Percentiles rank a stretch among this genome's conserved stretches.
Evolutionary conservation across 306 rosid species (phyloP).

Genomic region (Quercus bicolor): DNA sequence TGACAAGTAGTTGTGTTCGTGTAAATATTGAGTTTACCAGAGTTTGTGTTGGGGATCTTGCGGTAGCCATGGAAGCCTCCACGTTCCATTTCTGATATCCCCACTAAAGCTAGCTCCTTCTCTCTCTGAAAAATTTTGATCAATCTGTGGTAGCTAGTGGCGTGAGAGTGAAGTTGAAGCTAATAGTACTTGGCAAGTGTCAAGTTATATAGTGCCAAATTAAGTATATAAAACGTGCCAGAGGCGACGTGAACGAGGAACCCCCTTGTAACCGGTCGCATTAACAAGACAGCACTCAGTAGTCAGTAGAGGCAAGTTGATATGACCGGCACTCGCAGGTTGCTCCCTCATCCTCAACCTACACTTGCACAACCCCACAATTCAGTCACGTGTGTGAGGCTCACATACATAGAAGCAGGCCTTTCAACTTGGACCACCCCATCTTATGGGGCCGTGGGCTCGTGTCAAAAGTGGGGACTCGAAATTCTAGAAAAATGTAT

Average conservation of each 20-base stretch:
- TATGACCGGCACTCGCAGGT: conserved; percentile 36
- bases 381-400: not conserved
- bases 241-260: conserved; percentile 47
- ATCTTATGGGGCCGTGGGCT: not conserved
- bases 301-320: not conserved
- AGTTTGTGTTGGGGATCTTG: conserved; percentile 45
- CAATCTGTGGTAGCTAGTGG: not conserved
- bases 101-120: too few species aligned
- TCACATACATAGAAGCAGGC: not conserved
- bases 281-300: not conserved
- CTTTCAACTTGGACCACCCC: not conserved
- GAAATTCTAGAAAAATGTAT: too few species aligned
- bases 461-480: too few species aligned
- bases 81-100: conserved; percentile 36
- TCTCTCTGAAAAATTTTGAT: not conserved
- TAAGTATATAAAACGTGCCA: conserved; percentile 20
- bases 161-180: not conserved
- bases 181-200: conserved; percentile 45
- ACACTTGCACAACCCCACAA: not conserved
- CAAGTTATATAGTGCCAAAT: conserved; percentile 38
- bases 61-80: conserved; percentile 74
- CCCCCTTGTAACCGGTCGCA: conserved; percentile 28
- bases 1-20: too few species aligned
- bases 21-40: conserved; percentile 27
- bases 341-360: not conserved